Conservation (phyloP, 495 filamentous ascomycete genomes). For the Annulohypoxylon moriforme region DNA sequence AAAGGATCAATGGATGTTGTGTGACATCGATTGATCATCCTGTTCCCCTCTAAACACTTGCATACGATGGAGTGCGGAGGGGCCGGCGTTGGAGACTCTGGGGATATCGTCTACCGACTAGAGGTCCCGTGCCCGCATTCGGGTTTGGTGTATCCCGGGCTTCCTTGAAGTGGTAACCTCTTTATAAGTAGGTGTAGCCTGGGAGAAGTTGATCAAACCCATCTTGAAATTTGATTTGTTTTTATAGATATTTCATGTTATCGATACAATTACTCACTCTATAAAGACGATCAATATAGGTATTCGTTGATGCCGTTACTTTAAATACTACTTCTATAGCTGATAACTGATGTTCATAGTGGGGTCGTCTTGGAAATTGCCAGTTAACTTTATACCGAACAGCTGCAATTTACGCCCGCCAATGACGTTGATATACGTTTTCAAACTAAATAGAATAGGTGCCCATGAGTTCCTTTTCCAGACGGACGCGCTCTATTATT, state of each 20-base stretch:
- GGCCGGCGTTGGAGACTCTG: conserved; percentile 2
- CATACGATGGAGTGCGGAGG: conserved; percentile 5
- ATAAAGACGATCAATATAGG: not conserved
- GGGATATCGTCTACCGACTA: conserved; percentile 6
- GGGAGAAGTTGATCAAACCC: not conserved
- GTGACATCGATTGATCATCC: conserved; percentile 2
- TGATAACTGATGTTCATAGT: not conserved
- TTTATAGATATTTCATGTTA: not conserved
- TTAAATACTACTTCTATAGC: not conserved
- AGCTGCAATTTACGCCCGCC: not conserved
- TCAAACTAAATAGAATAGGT: not conserved
- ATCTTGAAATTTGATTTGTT: not conserved
- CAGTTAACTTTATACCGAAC: not conserved
- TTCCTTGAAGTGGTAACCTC: not conserved
- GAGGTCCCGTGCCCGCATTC: conserved; percentile 1
- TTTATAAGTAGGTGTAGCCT: not conserved
- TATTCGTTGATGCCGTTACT: not conserved
- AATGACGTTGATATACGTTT: conserved; percentile 3
- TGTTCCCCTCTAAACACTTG: not conserved
- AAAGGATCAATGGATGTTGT: not conserved
- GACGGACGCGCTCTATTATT: not conserved
- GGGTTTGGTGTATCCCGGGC: not conserved
- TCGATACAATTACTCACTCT: not conserved
- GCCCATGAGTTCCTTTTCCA: not conserved
- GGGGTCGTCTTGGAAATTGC: not conserved